A percentile compares a stretch with the other conserved stretches of the same genome.
phyloP scores from a whole-genome alignment of 2,329 filamentous ascomycete genomes.

The Neophaeococcomyces mojaviensis region DNA sequence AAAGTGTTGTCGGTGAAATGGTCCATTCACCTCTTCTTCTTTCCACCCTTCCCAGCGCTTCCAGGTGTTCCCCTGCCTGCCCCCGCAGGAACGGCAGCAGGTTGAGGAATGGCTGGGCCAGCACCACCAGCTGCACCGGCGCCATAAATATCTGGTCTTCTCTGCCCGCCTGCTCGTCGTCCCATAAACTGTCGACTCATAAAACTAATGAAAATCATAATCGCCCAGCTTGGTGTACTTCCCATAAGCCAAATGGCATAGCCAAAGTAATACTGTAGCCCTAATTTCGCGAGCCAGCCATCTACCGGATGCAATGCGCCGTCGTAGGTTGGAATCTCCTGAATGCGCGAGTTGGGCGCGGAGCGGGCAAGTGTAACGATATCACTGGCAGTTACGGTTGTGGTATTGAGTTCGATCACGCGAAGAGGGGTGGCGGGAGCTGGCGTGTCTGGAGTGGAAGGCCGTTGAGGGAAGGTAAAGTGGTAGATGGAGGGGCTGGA shows the following conservation, averaged over 20 bases:
- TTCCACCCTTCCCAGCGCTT: conserved; percentile 12
- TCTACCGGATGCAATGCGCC: conserved; percentile 56
- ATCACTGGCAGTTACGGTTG: conserved; percentile 48
- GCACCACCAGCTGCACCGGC: conserved; percentile 5
- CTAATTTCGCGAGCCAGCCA: conserved; percentile 47
- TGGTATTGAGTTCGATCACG: conserved; percentile 50
- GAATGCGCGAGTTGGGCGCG: conserved; percentile 32
- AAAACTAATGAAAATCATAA: conserved; percentile 58
- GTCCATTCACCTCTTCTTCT: conserved; percentile 16
- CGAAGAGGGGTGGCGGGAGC: conserved; percentile 47
- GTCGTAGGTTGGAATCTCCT: conserved; percentile 46
- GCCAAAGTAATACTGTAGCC: conserved; percentile 47
- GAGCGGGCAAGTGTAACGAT: conserved; percentile 48
- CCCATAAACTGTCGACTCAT: conserved; percentile 53
- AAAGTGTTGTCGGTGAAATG: no score
- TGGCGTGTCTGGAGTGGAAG: conserved; percentile 45
- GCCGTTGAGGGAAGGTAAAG: conserved; percentile 43
- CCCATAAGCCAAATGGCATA: conserved; percentile 51
- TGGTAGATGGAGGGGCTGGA: conserved; percentile 51
- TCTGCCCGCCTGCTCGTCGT: conserved; percentile 10
- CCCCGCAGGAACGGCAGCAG: conserved; percentile 9
- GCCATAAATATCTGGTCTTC: not conserved
- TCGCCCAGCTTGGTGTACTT: conserved; percentile 55
- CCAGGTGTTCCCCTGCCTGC: conserved; percentile 10
- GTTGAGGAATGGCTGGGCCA: conserved; percentile 8